These are phyloP conservation scores for Sclerotinia borealis DNA, from an alignment of 2,329 filamentous ascomycete genomes.

Conservation along the genomic window DNA sequence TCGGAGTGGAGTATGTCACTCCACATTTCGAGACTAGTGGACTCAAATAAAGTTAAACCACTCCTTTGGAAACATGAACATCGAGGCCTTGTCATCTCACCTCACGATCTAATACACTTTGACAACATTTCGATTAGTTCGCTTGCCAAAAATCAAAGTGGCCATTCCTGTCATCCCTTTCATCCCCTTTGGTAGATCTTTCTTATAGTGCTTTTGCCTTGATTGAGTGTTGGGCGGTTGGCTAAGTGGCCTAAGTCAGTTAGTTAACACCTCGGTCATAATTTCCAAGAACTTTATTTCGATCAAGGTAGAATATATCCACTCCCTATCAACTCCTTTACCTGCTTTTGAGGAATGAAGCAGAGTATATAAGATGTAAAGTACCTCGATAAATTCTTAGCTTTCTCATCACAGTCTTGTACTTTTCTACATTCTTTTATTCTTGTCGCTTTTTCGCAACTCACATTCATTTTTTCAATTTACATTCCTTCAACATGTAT, in stretches of 20 bases:
- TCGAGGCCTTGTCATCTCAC: slow-evolving; percentile 1
- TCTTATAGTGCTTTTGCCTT: not conserved
- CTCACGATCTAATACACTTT: not conserved
- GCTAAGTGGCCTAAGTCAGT: not conserved
- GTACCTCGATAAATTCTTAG: not conserved
- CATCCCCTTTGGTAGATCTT: not conserved
- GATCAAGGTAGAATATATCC: not conserved
- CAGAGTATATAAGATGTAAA: not conserved
- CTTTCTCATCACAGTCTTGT: not conserved
- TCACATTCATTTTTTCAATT: not conserved
- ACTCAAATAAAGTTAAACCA: not conserved
- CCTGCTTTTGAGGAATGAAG: not conserved
- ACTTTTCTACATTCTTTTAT: not conserved
- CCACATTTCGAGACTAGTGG: not conserved
- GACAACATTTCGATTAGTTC: not conserved
- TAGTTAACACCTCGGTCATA: not conserved
- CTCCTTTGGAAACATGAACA: not conserved
- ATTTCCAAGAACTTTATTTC: not conserved
- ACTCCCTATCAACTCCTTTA: not conserved
- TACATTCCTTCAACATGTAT: slow-evolving; percentile 1
- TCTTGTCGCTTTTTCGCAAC: not conserved
- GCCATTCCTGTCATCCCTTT: not conserved
- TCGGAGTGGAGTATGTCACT: not conserved
- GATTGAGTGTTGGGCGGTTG: not conserved
- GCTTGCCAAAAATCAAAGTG: not conserved